Percentiles rank a stretch among this genome's conserved stretches.
These are phyloP conservation scores for Neodidymelliopsis sp. DNA, from an alignment of 2,329 filamentous ascomycete genomes.

Conservation along the genomic window DNA sequence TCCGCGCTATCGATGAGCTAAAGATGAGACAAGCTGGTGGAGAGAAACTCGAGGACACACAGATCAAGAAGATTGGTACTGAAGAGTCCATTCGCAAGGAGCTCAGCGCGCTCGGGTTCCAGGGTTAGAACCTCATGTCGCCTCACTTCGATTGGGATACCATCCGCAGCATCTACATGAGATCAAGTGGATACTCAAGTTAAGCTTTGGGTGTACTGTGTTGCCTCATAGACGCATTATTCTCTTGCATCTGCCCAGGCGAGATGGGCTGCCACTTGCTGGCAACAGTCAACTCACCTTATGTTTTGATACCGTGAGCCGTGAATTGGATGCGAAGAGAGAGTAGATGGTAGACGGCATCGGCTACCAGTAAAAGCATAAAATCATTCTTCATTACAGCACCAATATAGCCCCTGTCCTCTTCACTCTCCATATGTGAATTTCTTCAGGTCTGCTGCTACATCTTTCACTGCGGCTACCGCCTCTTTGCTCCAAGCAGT, in stretches of 20 bases:
- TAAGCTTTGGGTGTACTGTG: too few species aligned
- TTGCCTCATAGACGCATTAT: too few species aligned
- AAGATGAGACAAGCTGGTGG: conserved; percentile 95
- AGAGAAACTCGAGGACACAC: conserved; percentile 97
- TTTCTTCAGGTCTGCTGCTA: not conserved
- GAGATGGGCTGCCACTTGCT: not conserved
- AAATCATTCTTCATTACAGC: conserved; percentile 15
- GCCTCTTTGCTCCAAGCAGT: conserved; percentile 9
- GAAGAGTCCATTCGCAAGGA: conserved; percentile 86
- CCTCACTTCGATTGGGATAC: conserved; percentile 1
- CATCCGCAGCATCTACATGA: not conserved
- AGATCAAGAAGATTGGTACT: conserved; percentile 97
- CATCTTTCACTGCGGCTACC: conserved; percentile 8
- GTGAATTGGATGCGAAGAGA: conserved; percentile 5
- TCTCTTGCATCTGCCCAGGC: not conserved
- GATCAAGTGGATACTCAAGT: too few species aligned
- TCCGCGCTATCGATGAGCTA: conserved; percentile 94
- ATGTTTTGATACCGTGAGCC: not conserved
- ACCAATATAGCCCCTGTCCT: not conserved
- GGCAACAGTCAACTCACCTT: not conserved
- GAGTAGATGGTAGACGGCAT: conserved; percentile 1
- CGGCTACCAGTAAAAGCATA: conserved; percentile 13
- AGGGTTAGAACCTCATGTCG: conserved; percentile 28
- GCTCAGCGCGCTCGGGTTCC: conserved; percentile 67
- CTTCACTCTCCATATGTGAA: not conserved